These are phyloP conservation scores for Boletus smithii DNA, from an alignment of 1,284 basidiomycete genomes.

Conservation along the genomic window DNA sequence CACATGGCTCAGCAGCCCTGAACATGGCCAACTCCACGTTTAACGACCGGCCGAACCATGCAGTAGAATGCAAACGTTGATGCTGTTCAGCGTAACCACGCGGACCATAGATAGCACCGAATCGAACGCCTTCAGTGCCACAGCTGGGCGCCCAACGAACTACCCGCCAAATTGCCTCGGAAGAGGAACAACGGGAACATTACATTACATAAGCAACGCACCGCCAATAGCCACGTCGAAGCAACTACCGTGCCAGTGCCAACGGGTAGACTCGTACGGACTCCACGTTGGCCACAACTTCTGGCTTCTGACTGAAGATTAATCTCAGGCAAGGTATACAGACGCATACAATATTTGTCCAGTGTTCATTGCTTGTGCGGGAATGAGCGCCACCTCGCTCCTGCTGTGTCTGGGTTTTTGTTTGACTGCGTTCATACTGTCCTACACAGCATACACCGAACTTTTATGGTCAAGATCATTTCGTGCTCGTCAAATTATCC, in stretches of 20 bases:
- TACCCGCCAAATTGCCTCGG: constrained; percentile 7
- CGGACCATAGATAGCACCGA: neutral
- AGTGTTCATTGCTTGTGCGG: neutral
- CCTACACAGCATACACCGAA: constrained; percentile 27
- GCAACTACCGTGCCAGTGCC: neutral
- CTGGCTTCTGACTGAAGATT: neutral
- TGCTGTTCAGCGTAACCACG: constrained; percentile 10
- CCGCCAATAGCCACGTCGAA: neutral
- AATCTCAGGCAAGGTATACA: neutral
- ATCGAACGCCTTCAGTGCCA: neutral
- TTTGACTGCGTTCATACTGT: constrained; percentile 14
- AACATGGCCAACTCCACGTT: constrained; percentile 2
- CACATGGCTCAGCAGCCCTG: neutral
- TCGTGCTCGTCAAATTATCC: constrained; percentile 19
- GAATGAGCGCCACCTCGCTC: constrained; percentile 16
- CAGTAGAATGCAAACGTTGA: constrained; percentile 9
- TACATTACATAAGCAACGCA: constrained; percentile 6
- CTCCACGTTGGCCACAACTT: constrained; percentile 1
- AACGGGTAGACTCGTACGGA: neutral
- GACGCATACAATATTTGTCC: neutral
- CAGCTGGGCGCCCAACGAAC: neutral
- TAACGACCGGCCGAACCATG: neutral
- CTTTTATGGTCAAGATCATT: constrained; percentile 22
- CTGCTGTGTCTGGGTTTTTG: constrained; percentile 23
- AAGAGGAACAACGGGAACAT: neutral